Base-by-base conservation (phyloP, 2,329 filamentous ascomycete genomes). In the Calonectria leucothoes region DNA sequence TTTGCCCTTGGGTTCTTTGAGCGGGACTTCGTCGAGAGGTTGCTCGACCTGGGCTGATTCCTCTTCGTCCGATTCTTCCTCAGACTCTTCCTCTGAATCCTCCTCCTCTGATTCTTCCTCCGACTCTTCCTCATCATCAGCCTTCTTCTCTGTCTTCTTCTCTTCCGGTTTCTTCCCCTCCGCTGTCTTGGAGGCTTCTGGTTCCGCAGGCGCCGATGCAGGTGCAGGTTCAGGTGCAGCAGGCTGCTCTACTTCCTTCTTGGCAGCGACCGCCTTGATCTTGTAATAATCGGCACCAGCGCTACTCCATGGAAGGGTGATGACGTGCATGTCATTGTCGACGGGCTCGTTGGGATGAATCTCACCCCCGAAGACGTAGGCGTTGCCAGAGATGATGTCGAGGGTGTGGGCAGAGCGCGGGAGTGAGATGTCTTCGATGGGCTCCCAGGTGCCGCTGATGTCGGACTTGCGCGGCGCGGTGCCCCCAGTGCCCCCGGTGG, bases 291-390 rank as follows among this genome's bases (percentile, higher is more conserved):
- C 91, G 75, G 91, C 89, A 1, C 87, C 85, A 29, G 90, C 89
- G 73, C 86, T 87, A 82, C 88, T 90, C 76, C 88, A 89, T 6
- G 91, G 90, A 27, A 95, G 84, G 0, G 88, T 87, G 59, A 96
- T 80, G 67, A 91, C 85, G 81, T 95, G 93, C 82, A 97, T 89
- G 77, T 92, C 88, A 81, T 95, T 94, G 84, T 95, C 94, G 70
- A 93, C 89, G 8, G 93, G 93, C 80, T 94, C 86, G 61, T 92
- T 88, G 4, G 93, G 89, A 57, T 87, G 85, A 71, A 92, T 84
- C 82, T 97, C 94, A 77, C 95, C 95, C 73, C 95, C 95, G 81
- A 95, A 97, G 79, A 97, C 88, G 83, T 91, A 93, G 51, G 89
- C 89, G 48, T 85, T 85, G 31, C 88, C 85, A 39, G 85, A 85